Percentiles rank a stretch among this genome's conserved stretches.
Evolutionary conservation across 768 basidiomycete genomes (phyloP).

Genomic region (Dioszegia crocea): DNA sequence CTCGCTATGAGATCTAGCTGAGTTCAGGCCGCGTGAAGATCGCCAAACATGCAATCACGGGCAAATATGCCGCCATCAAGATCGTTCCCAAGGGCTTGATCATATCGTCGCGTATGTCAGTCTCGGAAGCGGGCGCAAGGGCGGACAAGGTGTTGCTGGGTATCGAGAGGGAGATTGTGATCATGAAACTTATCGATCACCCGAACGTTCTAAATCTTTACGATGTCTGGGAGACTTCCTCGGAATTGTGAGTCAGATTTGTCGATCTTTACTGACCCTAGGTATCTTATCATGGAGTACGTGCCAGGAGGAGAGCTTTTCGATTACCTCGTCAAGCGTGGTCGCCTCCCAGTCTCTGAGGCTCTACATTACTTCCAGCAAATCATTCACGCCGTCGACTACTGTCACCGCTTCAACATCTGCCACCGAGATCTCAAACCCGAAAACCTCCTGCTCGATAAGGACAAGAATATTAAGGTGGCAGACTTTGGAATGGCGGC

Average conservation of each 20-base stretch:
- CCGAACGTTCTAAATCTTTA: conserved; percentile 90
- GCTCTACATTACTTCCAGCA: conserved; percentile 86
- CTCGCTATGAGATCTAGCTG: neutral
- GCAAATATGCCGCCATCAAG: conserved; percentile 88
- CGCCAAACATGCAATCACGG: conserved; percentile 79
- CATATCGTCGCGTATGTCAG: conserved; percentile 63
- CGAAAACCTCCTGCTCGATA: conserved; percentile 84
- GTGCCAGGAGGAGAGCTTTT: conserved; percentile 92
- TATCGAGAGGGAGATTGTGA: conserved; percentile 88
- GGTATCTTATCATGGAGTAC: conserved; percentile 81
- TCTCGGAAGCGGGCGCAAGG: conserved; percentile 66
- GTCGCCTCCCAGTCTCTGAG: conserved; percentile 65
- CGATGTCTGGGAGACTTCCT: conserved; percentile 94
- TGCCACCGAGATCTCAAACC: conserved; percentile 92
- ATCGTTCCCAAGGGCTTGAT: conserved; percentile 75
- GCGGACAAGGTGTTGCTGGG: conserved; percentile 72
- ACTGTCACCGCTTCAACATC: conserved; percentile 91
- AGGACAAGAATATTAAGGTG: conserved; percentile 80
- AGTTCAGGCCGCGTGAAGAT: conserved; percentile 77
- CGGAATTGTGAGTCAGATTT: conserved; percentile 62
- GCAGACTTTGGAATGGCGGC: conserved; percentile 98
- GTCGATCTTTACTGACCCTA: conserved; percentile 16
- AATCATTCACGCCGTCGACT: conserved; percentile 84
- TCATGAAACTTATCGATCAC: conserved; percentile 96
- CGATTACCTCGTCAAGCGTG: conserved; percentile 78